A percentile compares a stretch with the other conserved stretches of the same genome.
These are phyloP conservation scores for Solanum megistacrolobum DNA, from an alignment of 257 asterid genomes.

Conservation along the genomic window DNA sequence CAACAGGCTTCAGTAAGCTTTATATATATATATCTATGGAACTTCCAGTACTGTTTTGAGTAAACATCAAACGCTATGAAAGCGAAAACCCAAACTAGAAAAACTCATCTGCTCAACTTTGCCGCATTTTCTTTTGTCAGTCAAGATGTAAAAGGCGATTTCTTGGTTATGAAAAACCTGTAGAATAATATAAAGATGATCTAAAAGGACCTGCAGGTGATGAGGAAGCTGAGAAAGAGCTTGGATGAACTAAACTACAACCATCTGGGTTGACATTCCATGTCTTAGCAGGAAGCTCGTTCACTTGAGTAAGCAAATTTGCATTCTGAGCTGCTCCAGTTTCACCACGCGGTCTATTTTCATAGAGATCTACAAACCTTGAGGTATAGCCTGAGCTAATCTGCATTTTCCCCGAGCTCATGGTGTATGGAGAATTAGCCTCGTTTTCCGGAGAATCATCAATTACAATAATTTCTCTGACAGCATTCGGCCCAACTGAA, in stretches of 20 bases:
- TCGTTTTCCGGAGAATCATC: slow-evolving; percentile 37
- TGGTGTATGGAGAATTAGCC: neutral
- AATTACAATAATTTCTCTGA: slow-evolving; percentile 32
- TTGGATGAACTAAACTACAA: slow-evolving; percentile 2
- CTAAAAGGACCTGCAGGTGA: slow-evolving; percentile 13
- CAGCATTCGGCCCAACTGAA: slow-evolving; percentile 7
- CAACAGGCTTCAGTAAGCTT: neutral
- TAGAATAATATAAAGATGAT: slow-evolving; percentile 16
- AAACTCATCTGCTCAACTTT: slow-evolving; percentile 13
- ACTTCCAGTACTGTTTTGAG: neutral
- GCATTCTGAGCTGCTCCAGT: slow-evolving; percentile 17
- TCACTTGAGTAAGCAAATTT: slow-evolving; percentile 17
- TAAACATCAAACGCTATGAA: slow-evolving; percentile 3
- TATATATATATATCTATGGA: neutral
- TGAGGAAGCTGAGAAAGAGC: slow-evolving; percentile 11
- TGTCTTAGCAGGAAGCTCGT: slow-evolving; percentile 12
- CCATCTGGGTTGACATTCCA: slow-evolving; percentile 29
- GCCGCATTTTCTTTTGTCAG: slow-evolving; percentile 6
- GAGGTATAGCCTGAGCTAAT: slow-evolving; percentile 17
- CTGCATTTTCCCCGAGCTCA: slow-evolving; percentile 4
- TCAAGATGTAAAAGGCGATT: neutral
- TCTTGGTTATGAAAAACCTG: slow-evolving; percentile 23
- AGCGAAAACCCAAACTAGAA: slow-evolving; percentile 1
- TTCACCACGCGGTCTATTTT: slow-evolving; percentile 22
- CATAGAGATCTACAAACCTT: slow-evolving; percentile 16